Evolutionary conservation across 805 yeast species (phyloP).

Genomic region (Metschnikowia koreensis): DNA sequence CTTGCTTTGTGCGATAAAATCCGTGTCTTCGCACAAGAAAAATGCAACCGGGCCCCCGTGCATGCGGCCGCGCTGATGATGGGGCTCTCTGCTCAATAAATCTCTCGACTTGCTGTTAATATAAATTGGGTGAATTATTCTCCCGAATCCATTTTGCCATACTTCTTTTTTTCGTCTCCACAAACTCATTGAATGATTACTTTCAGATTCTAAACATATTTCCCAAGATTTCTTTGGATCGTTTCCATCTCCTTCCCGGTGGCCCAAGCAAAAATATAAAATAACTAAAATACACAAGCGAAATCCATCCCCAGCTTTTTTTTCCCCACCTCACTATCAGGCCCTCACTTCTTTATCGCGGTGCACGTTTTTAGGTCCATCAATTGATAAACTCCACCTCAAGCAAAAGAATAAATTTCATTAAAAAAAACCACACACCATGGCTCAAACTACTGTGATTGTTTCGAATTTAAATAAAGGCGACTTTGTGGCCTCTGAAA

Average conservation of each 20-base stretch:
- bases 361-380: neutral
- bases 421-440: neutral
- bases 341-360: neutral
- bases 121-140: neutral
- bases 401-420: neutral
- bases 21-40: neutral
- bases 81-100: neutral
- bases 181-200: neutral
- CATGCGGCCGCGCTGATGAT: neutral
- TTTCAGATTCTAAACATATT: neutral
- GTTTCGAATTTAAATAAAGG: constrained; percentile 32
- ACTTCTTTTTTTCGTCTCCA: neutral
- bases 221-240: neutral
- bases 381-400: too few relatives aligned
- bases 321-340: too few relatives aligned
- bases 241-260: too few relatives aligned
- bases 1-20: too few relatives aligned
- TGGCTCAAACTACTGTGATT: constrained; percentile 33
- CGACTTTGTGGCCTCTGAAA: constrained; percentile 26
- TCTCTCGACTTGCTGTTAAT: neutral
- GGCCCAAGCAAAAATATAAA: neutral
- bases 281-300: neutral
- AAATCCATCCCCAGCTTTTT: too few relatives aligned
- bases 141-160: neutral
- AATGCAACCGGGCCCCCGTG: neutral